Conservation (phyloP, 2,329 filamentous ascomycete species). For the Paecilomyces fulvus region DNA sequence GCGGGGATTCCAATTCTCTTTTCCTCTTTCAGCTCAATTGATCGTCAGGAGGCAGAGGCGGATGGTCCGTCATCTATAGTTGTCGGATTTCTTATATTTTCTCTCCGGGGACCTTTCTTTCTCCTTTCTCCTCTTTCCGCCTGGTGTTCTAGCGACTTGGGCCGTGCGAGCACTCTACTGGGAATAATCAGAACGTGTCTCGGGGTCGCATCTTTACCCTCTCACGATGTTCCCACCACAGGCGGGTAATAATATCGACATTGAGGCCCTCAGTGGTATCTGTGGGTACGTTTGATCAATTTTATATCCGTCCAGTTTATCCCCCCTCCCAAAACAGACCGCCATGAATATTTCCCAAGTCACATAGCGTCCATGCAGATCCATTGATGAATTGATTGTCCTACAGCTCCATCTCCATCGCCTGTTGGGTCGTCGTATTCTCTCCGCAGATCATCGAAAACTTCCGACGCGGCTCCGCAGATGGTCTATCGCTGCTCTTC, state of each 20-base stretch:
- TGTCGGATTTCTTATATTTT: not conserved
- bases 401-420: slow-evolving; percentile 80
- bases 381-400: slow-evolving; percentile 1
- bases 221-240: slow-evolving; percentile 30
- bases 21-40: not conserved
- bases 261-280: slow-evolving; percentile 87
- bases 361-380: slow-evolving; percentile 1
- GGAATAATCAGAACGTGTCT: not conserved
- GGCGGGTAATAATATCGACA: slow-evolving; percentile 60
- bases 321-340: not conserved
- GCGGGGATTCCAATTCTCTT: not conserved
- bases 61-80: not conserved
- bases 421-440: slow-evolving; percentile 97
- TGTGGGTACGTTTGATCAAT: slow-evolving; percentile 54
- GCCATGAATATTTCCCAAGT: not conserved
- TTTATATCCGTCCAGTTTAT: not conserved
- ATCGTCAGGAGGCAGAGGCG: not conserved
- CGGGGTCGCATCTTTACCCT: not conserved
- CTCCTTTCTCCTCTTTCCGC: not conserved
- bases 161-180: not conserved
- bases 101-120: not conserved
- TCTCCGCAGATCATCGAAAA: slow-evolving; percentile 96
- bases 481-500: slow-evolving; percentile 85
- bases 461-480: slow-evolving; percentile 73
- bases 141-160: not conserved